Conservation (phyloP, 2,329 filamentous ascomycete species). For the Gremmenia infestans region DNA sequence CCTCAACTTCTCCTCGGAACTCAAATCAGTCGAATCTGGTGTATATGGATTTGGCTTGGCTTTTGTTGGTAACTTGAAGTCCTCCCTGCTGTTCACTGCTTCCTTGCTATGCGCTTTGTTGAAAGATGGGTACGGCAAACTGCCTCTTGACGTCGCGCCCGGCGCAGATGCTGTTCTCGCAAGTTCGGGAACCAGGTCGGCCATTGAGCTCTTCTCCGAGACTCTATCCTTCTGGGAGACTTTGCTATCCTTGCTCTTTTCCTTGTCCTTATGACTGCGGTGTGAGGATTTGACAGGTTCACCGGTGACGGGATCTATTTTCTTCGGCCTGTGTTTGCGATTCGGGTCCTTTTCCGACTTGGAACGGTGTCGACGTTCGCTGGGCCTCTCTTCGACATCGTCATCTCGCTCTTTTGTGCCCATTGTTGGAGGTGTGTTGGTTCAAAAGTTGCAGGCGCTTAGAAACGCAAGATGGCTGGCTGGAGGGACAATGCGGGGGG, state of each 20-base stretch:
- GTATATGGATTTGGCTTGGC: constrained; percentile 44
- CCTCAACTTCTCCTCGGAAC: constrained; percentile 42
- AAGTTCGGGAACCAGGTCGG: constrained; percentile 47
- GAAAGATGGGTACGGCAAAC: constrained; percentile 71
- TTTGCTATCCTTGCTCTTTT: background rate
- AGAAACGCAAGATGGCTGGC: constrained; percentile 7
- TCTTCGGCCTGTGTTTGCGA: constrained; percentile 30
- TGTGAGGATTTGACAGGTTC: constrained; percentile 27
- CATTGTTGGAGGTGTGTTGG: constrained; percentile 18
- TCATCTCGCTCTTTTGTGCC: constrained; percentile 24
- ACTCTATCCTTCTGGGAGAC: background rate
- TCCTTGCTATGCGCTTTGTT: constrained; percentile 93
- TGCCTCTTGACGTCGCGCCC: constrained; percentile 28
- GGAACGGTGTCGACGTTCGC: constrained; percentile 26
- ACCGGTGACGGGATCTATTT: constrained; percentile 30
- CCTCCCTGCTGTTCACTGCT: constrained; percentile 54
- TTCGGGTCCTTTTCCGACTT: constrained; percentile 30
- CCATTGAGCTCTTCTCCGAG: constrained; percentile 31
- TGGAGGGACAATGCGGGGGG: constrained; percentile 5
- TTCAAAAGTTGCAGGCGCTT: constrained; percentile 17
- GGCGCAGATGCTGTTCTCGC: constrained; percentile 30
- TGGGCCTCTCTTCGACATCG: constrained; percentile 23
- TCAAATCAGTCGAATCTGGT: constrained; percentile 67
- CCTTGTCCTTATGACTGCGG: constrained; percentile 27
- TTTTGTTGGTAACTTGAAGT: constrained; percentile 22